Percentiles rank a stretch among this genome's conserved stretches.
Evolutionary conservation across 306 rosid species (phyloP).

Genomic region (Quercus variabilis): DNA sequence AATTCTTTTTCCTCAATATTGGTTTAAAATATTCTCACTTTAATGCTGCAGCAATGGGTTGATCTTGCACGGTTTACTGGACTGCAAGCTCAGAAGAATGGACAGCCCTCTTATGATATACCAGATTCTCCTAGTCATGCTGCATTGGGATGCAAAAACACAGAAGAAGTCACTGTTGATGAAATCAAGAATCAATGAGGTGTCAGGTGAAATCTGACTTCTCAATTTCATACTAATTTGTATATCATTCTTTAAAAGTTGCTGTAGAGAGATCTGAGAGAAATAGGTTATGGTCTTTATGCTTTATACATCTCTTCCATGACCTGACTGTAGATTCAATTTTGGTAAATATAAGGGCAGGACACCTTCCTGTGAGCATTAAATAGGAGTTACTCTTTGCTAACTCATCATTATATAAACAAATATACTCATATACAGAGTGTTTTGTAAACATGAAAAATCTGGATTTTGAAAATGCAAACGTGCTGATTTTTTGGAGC

Average conservation of each 20-base stretch:
- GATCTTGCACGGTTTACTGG: conserved; percentile 83
- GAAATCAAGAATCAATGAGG: conserved; percentile 57
- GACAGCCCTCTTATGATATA: conserved; percentile 31
- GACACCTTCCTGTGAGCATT: not conserved
- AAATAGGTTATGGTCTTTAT: conserved; percentile 15
- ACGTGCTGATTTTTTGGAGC: too few species aligned
- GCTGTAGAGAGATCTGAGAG: conserved; percentile 19
- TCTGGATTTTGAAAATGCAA: too few species aligned
- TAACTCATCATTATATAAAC: too few species aligned
- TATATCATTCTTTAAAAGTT: conserved; percentile 26
- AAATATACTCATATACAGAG: not conserved
- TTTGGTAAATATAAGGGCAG: conserved; percentile 14
- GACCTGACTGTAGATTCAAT: conserved; percentile 16
- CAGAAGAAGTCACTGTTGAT: conserved; percentile 60
- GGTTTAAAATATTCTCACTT: conserved; percentile 2
- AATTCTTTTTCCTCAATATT: not conserved
- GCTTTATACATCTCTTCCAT: not conserved
- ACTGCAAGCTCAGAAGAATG: conserved; percentile 64
- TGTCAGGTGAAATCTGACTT: conserved; percentile 18
- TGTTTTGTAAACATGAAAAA: too few species aligned
- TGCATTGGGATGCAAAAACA: conserved; percentile 55
- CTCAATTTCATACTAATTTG: conserved; percentile 8
- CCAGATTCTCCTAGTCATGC: conserved; percentile 50
- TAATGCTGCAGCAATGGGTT: conserved; percentile 87
- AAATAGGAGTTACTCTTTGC: not conserved